Evolutionary conservation across 164 flowering plant species (phyloP), one percentile per base, ranked within the genome.

Genomic region (Nelumbo lutea): DNA sequence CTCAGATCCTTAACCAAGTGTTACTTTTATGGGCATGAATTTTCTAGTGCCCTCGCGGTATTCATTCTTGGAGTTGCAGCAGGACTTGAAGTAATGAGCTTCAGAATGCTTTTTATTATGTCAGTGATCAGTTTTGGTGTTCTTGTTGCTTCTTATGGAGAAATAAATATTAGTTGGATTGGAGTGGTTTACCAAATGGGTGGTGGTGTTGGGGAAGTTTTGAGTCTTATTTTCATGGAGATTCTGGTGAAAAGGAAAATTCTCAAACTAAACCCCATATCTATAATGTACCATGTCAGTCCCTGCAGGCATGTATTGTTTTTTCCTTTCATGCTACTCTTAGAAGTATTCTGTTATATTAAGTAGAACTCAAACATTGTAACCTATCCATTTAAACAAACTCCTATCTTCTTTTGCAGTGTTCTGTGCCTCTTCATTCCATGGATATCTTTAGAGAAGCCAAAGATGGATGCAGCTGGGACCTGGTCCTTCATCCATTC

Each of bases 111-210:
- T 71, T 72, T 89, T 42, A 95, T 95, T 74, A 95, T 91, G 98
- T 90, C 90, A 13, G 92, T 90, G 69, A 95, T 95, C 79, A 95
- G 98, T 76, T 85, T 88, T 63, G 98, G 98, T n/a, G 98, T 95
- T 67, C 75, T 95, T 15, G 89, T 91, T 68, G 98, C 98, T 73
- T 95, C 98, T 47, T 95, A 91, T 79, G 98, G 98, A 57, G 97
- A 95, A 83, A 87, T 95, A 39, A 73, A 85, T 70, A 87, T 95
- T 56, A 91, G 71, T 79, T 95, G 98, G 98, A 69, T 89, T 65
- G 98, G 98, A 70, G 98, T 95, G 52, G 90, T 95, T 78, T 95
- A 95, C 82, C 98, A 95, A 81, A 95, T 95, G 98, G 98, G 98
- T 64, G 98, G 98, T 64, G 98, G 90, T 64, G 83, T 95, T 79